Conservation (phyloP, 2,329 filamentous ascomycete genomes). For the Trichophaea hybrida region DNA sequence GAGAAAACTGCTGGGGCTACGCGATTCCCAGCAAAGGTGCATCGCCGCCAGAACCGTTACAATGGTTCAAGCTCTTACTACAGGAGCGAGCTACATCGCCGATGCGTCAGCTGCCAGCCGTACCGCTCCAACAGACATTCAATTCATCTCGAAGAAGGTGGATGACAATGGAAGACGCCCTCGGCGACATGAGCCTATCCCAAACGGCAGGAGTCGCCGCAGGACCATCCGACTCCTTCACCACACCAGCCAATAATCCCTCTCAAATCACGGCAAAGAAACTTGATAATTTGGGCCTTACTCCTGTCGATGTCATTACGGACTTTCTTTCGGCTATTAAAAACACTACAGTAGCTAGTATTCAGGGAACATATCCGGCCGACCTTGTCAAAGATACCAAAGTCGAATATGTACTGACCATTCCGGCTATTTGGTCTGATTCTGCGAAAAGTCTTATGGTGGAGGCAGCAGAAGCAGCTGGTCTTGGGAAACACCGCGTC, state of each 20-base stretch:
- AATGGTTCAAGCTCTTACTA: conserved; percentile 1
- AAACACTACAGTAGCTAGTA: not conserved
- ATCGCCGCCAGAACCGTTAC: not conserved
- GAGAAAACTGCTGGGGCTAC: not conserved
- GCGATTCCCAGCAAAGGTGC: not conserved
- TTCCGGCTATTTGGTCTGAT: conserved; percentile 54
- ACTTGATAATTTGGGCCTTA: not conserved
- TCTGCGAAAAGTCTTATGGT: conserved; percentile 69
- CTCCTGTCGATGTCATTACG: not conserved
- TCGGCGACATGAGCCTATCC: not conserved
- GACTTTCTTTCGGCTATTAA: not conserved
- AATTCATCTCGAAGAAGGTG: no score
- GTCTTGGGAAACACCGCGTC: conserved; percentile 46
- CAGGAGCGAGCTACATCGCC: not conserved
- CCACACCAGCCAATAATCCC: not conserved
- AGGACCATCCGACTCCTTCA: not conserved
- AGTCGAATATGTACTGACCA: not conserved
- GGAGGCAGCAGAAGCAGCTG: conserved; percentile 60
- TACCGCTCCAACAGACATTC: no score
- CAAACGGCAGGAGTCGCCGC: not conserved
- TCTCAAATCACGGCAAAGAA: not conserved
- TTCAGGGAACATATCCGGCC: not conserved
- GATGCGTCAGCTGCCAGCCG: no score
- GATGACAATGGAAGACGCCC: not conserved
- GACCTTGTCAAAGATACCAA: not conserved